These are phyloP conservation scores for Chalciporus chontae DNA, from an alignment of 768 basidiomycete species.

Conservation along the genomic window DNA sequence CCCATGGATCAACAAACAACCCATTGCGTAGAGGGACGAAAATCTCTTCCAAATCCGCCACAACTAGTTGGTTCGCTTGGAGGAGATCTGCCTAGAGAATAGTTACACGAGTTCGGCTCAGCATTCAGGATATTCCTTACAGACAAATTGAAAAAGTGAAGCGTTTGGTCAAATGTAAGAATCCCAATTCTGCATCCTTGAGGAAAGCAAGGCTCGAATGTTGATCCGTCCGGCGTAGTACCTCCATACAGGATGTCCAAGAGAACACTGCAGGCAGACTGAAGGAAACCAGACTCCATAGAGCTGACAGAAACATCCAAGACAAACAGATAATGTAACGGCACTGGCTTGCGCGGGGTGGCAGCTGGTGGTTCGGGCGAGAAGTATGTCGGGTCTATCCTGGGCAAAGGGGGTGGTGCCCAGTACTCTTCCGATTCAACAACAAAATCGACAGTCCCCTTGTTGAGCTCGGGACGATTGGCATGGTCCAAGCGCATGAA, in stretches of 20 bases:
- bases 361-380: slow-evolving; percentile 45
- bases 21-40: slow-evolving; percentile 75
- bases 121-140: slow-evolving; percentile 43
- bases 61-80: slow-evolving; percentile 67
- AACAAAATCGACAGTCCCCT: slow-evolving; percentile 88
- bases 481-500: slow-evolving; percentile 76
- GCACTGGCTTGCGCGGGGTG: slow-evolving; percentile 50
- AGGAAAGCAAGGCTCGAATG: slow-evolving; percentile 51
- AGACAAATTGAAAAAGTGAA: slow-evolving; percentile 89
- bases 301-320: slow-evolving; percentile 79
- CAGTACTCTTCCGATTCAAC: slow-evolving; percentile 79
- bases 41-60: slow-evolving; percentile 89
- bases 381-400: slow-evolving; percentile 51
- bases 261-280: slow-evolving; percentile 61
- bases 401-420: slow-evolving; percentile 64
- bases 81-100: slow-evolving; percentile 39
- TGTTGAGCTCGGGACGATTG: slow-evolving; percentile 80
- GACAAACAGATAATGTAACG: slow-evolving; percentile 79
- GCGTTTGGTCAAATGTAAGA: slow-evolving; percentile 71
- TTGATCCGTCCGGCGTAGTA: slow-evolving; percentile 37
- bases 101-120: slow-evolving; percentile 16
- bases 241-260: slow-evolving; percentile 62
- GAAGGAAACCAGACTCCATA: slow-evolving; percentile 65
- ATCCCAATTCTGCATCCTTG: slow-evolving; percentile 62
- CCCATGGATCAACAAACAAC: slow-evolving; percentile 71